Evolutionary conservation across 768 basidiomycete species (phyloP).

Genomic region (Dictyophora rubrovolvata): DNA sequence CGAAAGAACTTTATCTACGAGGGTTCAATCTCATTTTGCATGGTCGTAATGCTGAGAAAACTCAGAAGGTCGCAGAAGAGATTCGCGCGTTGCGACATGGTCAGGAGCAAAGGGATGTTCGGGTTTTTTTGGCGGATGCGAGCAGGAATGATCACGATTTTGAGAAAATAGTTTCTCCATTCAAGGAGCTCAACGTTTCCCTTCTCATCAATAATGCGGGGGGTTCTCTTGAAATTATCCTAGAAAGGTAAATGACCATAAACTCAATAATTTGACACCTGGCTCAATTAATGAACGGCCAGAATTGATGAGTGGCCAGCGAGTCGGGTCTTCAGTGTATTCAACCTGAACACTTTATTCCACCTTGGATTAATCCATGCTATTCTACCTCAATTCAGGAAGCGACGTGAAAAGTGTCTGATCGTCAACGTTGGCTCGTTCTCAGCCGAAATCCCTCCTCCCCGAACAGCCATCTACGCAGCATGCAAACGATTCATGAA

Average conservation of each 20-base stretch:
- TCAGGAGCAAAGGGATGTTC: neutral
- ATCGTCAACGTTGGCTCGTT: conserved; percentile 8
- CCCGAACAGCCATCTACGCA: conserved; percentile 5
- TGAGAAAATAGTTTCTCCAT: neutral
- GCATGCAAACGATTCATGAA: conserved; percentile 9
- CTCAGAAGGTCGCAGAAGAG: neutral
- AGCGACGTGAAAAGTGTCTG: neutral
- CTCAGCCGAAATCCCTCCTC: conserved; percentile 7
- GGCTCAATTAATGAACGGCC: neutral
- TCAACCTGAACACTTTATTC: conserved; percentile 9
- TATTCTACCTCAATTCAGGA: conserved; percentile 7
- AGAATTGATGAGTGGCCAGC: conserved; percentile 10
- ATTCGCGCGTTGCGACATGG: neutral
- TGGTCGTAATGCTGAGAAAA: conserved; percentile 10
- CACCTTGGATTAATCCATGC: conserved; percentile 4
- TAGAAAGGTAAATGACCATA: too few species aligned
- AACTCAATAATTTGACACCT: neutral
- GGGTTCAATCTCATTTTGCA: conserved; percentile 12
- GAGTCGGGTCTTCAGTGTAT: neutral
- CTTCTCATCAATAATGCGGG: conserved; percentile 8
- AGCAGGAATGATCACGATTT: neutral
- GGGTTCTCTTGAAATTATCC: neutral
- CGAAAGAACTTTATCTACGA: conserved; percentile 6
- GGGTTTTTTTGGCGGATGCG: conserved; percentile 4
- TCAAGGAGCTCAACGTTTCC: conserved; percentile 6